Percentiles rank a stretch among this genome's conserved stretches.
These are phyloP conservation scores for Apophysomyces variabilis DNA, from an alignment of 371 early-diverging fungal species.

Conservation along the genomic window DNA sequence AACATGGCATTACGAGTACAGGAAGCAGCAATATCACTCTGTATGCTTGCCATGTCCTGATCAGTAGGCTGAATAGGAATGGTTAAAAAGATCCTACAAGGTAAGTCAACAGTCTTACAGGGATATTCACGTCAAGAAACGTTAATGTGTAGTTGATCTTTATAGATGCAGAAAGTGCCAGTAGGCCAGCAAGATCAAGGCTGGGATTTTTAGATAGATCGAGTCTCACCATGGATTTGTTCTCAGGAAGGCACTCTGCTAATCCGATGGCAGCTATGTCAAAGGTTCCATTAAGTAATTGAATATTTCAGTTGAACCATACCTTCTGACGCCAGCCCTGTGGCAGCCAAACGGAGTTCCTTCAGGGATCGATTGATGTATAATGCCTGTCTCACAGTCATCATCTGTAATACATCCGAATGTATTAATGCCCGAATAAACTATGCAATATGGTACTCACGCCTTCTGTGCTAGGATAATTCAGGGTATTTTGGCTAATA, in stretches of 20 bases:
- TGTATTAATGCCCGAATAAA: not conserved
- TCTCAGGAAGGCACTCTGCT: conserved; percentile 83
- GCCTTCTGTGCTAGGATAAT: conserved; percentile 45
- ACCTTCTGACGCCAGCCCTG: conserved; percentile 66
- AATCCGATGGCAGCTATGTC: conserved; percentile 70
- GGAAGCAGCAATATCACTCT: conserved; percentile 68
- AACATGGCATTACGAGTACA: conserved; percentile 73
- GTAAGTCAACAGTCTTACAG: conserved; percentile 36
- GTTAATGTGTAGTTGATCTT: conserved; percentile 73
- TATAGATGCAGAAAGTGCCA: conserved; percentile 78
- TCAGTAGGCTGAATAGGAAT: conserved; percentile 54
- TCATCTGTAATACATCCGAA: conserved; percentile 33
- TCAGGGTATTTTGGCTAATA: conserved; percentile 48
- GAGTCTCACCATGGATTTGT: conserved; percentile 63
- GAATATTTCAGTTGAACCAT: not conserved
- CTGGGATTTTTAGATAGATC: conserved; percentile 76
- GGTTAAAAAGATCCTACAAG: not conserved
- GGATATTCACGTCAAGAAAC: conserved; percentile 75
- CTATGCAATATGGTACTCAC: conserved; percentile 31
- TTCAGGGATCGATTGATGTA: conserved; percentile 66
- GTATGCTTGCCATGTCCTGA: conserved; percentile 66
- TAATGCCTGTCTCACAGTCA: conserved; percentile 64
- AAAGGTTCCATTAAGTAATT: not conserved
- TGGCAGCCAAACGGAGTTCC: conserved; percentile 67
- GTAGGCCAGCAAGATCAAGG: conserved; percentile 77